Conservation (phyloP, 2,329 filamentous ascomycete species). For the Neopestalotiopsis sp. region DNA sequence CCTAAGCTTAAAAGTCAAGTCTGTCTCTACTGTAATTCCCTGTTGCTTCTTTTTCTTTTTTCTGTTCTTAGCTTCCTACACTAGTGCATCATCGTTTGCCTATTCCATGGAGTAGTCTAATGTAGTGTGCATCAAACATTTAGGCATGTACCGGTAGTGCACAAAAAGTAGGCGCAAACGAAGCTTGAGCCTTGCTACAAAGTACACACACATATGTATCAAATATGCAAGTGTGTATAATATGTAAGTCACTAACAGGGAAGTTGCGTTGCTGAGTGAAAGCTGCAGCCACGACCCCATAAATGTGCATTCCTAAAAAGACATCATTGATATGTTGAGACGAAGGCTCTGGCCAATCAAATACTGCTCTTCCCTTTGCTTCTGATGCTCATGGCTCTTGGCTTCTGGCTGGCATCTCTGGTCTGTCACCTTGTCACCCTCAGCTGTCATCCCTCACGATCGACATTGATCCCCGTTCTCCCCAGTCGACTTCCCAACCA, state of each 20-base stretch:
- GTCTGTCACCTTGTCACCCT: neutral
- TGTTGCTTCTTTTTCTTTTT: neutral
- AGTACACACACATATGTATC: neutral
- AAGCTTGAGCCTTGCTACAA: neutral
- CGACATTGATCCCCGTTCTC: neutral
- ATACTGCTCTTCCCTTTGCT: neutral
- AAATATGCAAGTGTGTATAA: neutral
- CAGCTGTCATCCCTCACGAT: neutral
- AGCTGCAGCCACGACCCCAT: constrained; percentile 2
- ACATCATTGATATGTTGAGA: neutral
- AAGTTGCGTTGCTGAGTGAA: neutral
- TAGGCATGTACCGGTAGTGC: too few relatives aligned
- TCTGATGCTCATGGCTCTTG: neutral
- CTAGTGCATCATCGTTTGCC: neutral
- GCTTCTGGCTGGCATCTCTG: neutral
- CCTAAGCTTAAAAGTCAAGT: too few relatives aligned
- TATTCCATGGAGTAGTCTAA: neutral
- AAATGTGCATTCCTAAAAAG: constrained; percentile 11
- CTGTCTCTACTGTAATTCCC: too few relatives aligned
- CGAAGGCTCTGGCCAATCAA: constrained; percentile 1
- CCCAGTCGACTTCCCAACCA: neutral
- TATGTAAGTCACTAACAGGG: neutral
- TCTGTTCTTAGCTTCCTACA: neutral
- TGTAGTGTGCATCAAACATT: too few relatives aligned
- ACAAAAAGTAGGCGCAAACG: too few relatives aligned